Percentiles rank a stretch among this genome's conserved stretches.
These are phyloP conservation scores for Coemansia erecta DNA, from an alignment of 192 early-diverging fungal genomes.

Conservation along the genomic window DNA sequence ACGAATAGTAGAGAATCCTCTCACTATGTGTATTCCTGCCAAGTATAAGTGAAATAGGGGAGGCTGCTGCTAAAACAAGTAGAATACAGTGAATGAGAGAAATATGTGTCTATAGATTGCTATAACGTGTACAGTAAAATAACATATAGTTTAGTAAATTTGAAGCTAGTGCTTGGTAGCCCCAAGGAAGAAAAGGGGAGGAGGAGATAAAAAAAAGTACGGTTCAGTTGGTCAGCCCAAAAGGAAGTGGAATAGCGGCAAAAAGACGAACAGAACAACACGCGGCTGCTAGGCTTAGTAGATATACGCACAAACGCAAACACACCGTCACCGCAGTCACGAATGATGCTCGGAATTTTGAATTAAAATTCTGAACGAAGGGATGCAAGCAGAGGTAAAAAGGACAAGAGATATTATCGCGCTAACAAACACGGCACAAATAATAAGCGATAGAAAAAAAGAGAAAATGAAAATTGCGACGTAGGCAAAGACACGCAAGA, in stretches of 20 bases:
- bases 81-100: conserved; percentile 14
- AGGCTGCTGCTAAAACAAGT: conserved; percentile 20
- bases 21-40: background rate
- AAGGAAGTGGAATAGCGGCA: background rate
- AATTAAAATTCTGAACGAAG: background rate
- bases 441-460: background rate
- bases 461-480: background rate
- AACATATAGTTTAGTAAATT: conserved; percentile 1
- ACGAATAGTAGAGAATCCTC: background rate
- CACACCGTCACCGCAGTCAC: no score
- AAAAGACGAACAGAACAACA: background rate
- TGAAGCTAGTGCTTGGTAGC: background rate
- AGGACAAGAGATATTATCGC: background rate
- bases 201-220: background rate
- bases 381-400: background rate
- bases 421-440: background rate
- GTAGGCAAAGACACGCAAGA: background rate
- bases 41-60: conserved; percentile 7
- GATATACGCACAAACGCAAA: background rate
- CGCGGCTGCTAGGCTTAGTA: background rate
- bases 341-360: background rate
- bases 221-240: background rate
- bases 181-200: conserved; percentile 1
- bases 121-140: background rate
- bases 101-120: conserved; percentile 10